Base-by-base conservation (phyloP, 306 rosid genomes). In the Cajanus cajan region DNA sequence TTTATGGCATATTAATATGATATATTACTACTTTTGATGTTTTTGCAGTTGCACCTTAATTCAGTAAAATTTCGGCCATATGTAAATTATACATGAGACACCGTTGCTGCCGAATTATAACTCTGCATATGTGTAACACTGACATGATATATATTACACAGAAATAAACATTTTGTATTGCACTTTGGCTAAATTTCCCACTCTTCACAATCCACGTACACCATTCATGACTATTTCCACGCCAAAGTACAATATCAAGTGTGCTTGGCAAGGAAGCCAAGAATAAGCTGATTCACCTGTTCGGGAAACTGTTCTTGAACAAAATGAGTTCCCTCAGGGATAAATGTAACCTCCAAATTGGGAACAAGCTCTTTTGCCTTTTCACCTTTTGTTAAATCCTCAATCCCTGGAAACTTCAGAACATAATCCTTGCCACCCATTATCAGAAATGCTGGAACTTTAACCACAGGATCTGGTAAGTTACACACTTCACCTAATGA, bases 301-400 rank as follows among this genome's bases (percentile, higher is more conserved):
- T 78, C 85, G 0, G 98, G 98, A 14, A 76, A 90, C 64, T 94
- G 97, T 80, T 92, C 97, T 55, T 94, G 97, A 78, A 88, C 91
- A 82, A 94, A 94, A 85, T 94, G 98, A 8, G 94, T 89, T 79
- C 98, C 98, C 80, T 90, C 93, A 1, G 90, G 91, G 36, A 90
- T 82, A 66, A 82, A 86, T 31, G 82, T 65, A 47, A 91, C 79
- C 80, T 89, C 96, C 82, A 89, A 66, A 76, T 84, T 79, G 2
- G 96, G 90, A 68, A 85, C 90, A 80, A 74, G 39, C 58, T 90
- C 77, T 64, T 83, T 94, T 14, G 85, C 87, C 59, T 78, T 92
- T 80, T 84, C 96, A 44, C 87, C 84, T 65, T 75, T 85, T 61
- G 86, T 51, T 71, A 67, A 83, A 19, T 91, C 96, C 85, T 86